Percentiles rank a stretch among this genome's conserved stretches.
Conservation (phyloP, 73 alveolate species). For the Paramecium pentaurelia region DNA sequence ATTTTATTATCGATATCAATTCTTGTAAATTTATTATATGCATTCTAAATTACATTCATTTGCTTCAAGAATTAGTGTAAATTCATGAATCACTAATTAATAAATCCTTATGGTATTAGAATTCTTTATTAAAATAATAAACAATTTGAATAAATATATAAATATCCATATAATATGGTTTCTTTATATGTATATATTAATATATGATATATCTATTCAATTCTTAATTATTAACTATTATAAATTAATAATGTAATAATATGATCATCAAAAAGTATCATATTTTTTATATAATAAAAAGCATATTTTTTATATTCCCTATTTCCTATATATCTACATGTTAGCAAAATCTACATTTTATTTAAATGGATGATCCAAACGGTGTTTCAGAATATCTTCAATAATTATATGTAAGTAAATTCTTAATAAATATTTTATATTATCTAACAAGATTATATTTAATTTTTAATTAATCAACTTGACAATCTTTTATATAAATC, state of each 20-base stretch:
- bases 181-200: not conserved
- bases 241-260: not conserved
- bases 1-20: not conserved
- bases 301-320: not conserved
- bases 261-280: not conserved
- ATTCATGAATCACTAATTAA: not conserved
- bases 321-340: not conserved
- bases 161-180: not conserved
- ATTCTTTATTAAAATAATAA: not conserved
- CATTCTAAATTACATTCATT: not conserved
- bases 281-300: not conserved
- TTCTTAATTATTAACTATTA: too few relatives aligned
- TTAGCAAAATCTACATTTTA: not conserved
- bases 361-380: not conserved
- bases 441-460: slow-evolving; percentile 17
- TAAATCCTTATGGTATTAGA: not conserved
- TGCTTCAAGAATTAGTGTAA: not conserved
- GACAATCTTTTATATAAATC: not conserved
- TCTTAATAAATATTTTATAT: not conserved
- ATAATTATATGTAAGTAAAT: not conserved
- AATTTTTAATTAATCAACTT: not conserved
- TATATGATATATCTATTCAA: not conserved
- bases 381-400: not conserved
- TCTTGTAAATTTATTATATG: not conserved
- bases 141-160: not conserved